These are phyloP conservation scores for Syzygium aqueum DNA, from an alignment of 345 rosid species.

Conservation along the genomic window DNA sequence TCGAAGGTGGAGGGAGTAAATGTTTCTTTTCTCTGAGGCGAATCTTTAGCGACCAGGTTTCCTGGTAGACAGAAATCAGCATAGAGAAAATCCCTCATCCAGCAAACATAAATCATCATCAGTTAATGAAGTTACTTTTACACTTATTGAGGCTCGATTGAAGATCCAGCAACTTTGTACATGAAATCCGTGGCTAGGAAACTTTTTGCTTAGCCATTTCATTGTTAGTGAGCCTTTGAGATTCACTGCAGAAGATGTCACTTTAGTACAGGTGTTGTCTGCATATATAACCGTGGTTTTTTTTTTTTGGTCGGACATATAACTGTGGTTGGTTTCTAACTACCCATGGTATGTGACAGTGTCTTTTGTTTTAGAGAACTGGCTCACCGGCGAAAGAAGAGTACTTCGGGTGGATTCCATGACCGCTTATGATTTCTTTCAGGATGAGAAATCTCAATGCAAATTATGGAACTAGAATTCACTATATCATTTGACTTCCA, in stretches of 20 bases:
- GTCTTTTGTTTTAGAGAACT: neutral
- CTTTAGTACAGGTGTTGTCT: neutral
- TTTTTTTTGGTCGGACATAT: neutral
- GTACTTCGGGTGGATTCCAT: neutral
- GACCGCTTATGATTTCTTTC: neutral
- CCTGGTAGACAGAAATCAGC: slow-evolving; percentile 15
- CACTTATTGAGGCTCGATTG: neutral
- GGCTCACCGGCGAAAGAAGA: neutral
- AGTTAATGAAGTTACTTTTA: slow-evolving; percentile 16
- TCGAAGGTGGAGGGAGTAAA: neutral
- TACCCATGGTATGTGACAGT: neutral
- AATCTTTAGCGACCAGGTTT: slow-evolving; percentile 6
- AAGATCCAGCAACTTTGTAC: neutral
- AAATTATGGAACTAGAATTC: neutral
- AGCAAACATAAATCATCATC: slow-evolving; percentile 15
- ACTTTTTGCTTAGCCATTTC: neutral
- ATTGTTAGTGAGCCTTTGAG: neutral
- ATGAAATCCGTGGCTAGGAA: neutral
- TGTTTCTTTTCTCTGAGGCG: neutral
- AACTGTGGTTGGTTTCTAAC: neutral
- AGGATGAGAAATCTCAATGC: neutral
- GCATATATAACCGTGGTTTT: neutral
- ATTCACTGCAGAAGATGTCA: neutral
- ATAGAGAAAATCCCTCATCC: slow-evolving; percentile 10
- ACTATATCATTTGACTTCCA: neutral